Conservation (phyloP, 1,284 basidiomycete species). For the Cryptococcus depauperatus region DNA sequence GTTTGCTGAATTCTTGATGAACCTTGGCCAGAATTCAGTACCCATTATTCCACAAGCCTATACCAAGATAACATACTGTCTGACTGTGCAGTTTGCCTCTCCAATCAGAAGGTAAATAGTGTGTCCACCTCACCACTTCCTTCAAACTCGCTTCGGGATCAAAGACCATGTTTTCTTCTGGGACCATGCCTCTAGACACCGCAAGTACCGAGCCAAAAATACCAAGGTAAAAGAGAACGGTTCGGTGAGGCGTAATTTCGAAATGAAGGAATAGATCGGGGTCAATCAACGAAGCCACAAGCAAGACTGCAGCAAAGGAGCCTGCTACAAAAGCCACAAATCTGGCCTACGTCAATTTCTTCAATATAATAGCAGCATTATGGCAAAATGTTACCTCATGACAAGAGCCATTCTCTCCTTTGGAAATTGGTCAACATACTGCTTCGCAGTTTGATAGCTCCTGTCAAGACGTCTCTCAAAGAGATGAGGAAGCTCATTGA, state of each 20-base stretch:
- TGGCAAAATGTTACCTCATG: conserved; percentile 56
- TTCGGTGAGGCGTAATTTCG: conserved; percentile 86
- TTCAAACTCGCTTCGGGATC: conserved; percentile 87
- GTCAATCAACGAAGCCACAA: conserved; percentile 83
- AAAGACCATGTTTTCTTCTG: conserved; percentile 84
- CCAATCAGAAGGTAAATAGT: conserved; percentile 92
- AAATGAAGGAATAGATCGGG: conserved; percentile 88
- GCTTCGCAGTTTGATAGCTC: conserved; percentile 79
- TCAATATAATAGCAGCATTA: neutral
- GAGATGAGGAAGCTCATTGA: conserved; percentile 93
- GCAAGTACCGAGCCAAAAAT: conserved; percentile 82
- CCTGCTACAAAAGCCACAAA: conserved; percentile 95
- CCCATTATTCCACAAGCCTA: neutral
- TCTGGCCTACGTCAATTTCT: conserved; percentile 44
- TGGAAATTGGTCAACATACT: conserved; percentile 96
- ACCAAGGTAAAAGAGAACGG: conserved; percentile 84
- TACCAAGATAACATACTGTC: conserved; percentile 50
- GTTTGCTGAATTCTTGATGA: conserved; percentile 75
- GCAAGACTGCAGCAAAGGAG: conserved; percentile 88
- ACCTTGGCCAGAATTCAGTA: conserved; percentile 50
- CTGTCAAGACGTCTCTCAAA: conserved; percentile 78
- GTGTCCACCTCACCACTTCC: conserved; percentile 85
- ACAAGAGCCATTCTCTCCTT: conserved; percentile 84
- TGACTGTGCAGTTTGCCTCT: conserved; percentile 81
- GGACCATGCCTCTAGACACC: conserved; percentile 90